These are phyloP conservation scores for Ambrosia hybrid DNA, from an alignment of 140 eudicot species.

Conservation along the genomic window DNA sequence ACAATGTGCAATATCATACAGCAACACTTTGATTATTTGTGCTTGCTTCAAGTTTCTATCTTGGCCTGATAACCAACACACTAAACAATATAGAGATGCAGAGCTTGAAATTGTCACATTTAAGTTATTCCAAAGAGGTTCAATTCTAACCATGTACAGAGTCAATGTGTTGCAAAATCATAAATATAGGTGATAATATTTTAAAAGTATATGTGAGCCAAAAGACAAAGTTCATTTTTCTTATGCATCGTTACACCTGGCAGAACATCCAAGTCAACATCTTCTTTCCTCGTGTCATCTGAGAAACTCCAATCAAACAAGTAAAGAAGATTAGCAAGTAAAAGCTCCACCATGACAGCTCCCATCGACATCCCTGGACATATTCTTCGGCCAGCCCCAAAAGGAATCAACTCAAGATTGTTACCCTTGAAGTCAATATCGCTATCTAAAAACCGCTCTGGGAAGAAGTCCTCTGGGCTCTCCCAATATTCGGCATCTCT, in stretches of 20 bases:
- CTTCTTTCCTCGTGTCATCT: background rate
- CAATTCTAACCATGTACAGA: background rate
- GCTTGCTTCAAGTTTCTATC: no score
- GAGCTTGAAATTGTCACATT: no score
- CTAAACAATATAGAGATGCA: no score
- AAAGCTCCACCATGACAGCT: background rate
- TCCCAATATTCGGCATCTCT: background rate
- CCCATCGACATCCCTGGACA: background rate
- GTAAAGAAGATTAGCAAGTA: background rate
- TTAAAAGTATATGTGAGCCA: background rate
- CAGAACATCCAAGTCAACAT: background rate
- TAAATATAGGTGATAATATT: no score
- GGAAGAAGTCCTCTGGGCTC: background rate
- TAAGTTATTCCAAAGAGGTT: background rate
- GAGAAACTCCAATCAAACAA: background rate
- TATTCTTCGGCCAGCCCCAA: slow-evolving; percentile 1
- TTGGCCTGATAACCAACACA: no score
- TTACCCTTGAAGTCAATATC: background rate
- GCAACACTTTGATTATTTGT: no score
- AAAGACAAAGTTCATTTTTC: background rate
- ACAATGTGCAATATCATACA: no score
- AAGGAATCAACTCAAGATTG: background rate
- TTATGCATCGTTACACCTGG: background rate
- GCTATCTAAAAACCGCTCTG: background rate
- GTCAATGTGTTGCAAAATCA: no score